Conservation (phyloP, 73 alveolate genomes). For the Paramecium sexaurelia region DNA sequence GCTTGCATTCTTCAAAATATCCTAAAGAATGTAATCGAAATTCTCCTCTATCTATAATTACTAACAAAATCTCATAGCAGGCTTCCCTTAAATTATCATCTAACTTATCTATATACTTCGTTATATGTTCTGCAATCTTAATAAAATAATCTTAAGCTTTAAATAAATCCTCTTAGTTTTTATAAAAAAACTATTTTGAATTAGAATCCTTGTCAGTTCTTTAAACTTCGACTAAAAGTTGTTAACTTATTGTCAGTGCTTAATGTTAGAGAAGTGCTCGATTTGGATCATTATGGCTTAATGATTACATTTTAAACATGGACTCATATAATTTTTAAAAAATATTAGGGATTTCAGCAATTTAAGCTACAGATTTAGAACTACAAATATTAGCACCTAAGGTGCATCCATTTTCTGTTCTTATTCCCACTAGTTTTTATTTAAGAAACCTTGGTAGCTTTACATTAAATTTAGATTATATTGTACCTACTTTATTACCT, state of each 20-base stretch:
- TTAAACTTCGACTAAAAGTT: not conserved
- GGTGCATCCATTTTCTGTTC: slow-evolving; percentile 36
- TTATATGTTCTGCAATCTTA: slow-evolving; percentile 13
- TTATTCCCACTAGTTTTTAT: slow-evolving; percentile 2
- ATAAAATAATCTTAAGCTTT: slow-evolving; percentile 26
- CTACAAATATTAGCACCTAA: slow-evolving; percentile 6
- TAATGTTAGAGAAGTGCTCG: not conserved
- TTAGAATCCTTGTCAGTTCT: not conserved
- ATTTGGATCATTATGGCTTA: not conserved
- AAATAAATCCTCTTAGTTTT: not conserved
- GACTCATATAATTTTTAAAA: not conserved
- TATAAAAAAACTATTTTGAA: not conserved
- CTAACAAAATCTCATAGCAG: not conserved
- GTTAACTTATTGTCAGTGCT: not conserved
- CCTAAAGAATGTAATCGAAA: slow-evolving; percentile 36
- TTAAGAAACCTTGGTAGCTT: slow-evolving; percentile 1
- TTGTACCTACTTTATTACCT: slow-evolving; percentile 22
- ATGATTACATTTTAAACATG: slow-evolving; percentile 5
- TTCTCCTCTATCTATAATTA: slow-evolving; percentile 17
- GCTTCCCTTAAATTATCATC: slow-evolving; percentile 17
- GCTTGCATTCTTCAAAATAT: slow-evolving; percentile 34
- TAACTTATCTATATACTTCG: slow-evolving; percentile 19
- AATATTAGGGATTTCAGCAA: not conserved
- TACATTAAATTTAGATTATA: not conserved
- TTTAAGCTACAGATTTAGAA: not conserved